Evolutionary conservation across 1,139 yeast genomes (phyloP), one percentile per base, ranked within the genome.

Genomic region (Suhomyces bolitotheri): DNA sequence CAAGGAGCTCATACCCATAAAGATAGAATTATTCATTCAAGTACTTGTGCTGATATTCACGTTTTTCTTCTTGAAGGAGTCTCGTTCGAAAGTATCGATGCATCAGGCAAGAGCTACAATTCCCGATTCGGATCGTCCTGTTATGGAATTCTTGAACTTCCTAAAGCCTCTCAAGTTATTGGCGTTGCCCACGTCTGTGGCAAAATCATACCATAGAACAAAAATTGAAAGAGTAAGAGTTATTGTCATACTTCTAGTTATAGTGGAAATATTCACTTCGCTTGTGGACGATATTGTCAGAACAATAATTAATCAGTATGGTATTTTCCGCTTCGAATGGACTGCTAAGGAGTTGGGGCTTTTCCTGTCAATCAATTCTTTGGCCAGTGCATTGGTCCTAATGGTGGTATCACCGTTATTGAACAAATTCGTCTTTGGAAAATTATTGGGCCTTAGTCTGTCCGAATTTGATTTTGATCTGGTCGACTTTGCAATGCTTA

Each of bases 251-350:
- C 43, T 72, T 1, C 55, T 86, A 16, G 61, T 82, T 0, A 22
- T 57, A 1, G 59, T 75, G 33, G 84, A 80, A 26, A 34, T 34
- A 7, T 8, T 38, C 8, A 34, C 30, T 31, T 29, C 38, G 5
- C 22, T 36, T 7, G 40, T 36, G 11, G 40, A 36, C 12, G 40
- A 32, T 20, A 32, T 36, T 10, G 31, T 29, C 5, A 22, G 40
- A 3, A 36, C 40, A 2, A 32, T 36, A 12, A 32, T 36, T 16
- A 56, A 81, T 2, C 62, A 86, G 16, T 85, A 77, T 49, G 75
- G 82, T 0, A 76, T 82, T 16, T 78, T 68, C 51, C 55, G 51
- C 29, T 85, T 79, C 55, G 49, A 69, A 11, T 82, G 94, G 88
- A 61, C 64, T 2, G 70, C 86, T 10, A 71, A 64, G 3, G 73